Evolutionary conservation across 164 flowering plant species (phyloP).

Genomic region (Hamamelis virginiana): DNA sequence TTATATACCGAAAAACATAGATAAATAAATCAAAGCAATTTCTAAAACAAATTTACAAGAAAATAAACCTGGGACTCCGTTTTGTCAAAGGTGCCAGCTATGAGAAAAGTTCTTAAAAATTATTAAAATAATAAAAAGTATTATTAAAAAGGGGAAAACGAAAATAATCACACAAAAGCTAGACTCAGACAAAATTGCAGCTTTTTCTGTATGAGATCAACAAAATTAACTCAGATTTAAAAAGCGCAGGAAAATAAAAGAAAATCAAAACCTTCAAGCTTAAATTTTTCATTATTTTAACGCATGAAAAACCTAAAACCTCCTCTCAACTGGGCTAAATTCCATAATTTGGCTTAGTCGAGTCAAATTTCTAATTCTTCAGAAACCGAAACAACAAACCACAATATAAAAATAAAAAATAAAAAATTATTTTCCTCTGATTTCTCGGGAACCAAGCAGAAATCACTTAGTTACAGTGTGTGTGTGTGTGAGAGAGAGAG

Average conservation of each 20-base stretch:
- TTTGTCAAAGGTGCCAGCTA: too few relatives aligned
- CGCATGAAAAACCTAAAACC: not conserved
- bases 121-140: too few relatives aligned
- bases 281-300: not conserved
- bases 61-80: too few relatives aligned
- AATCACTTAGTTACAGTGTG: not conserved
- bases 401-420: not conserved
- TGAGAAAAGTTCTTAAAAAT: too few relatives aligned
- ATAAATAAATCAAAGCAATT: not conserved
- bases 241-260: not conserved
- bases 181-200: too few relatives aligned
- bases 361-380: not conserved
- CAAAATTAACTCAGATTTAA: not conserved
- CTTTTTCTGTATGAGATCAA: too few relatives aligned
- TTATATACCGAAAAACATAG: not conserved
- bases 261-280: not conserved
- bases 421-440: not conserved
- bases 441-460: not conserved
- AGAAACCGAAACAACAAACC: not conserved
- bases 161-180: too few relatives aligned
- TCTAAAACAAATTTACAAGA: too few relatives aligned
- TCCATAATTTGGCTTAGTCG: not conserved
- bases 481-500: not conserved
- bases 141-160: too few relatives aligned
- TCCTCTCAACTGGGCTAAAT: not conserved